Base-by-base conservation (phyloP, 2,329 filamentous ascomycete genomes). In the Dryadomyces sulphureus region DNA sequence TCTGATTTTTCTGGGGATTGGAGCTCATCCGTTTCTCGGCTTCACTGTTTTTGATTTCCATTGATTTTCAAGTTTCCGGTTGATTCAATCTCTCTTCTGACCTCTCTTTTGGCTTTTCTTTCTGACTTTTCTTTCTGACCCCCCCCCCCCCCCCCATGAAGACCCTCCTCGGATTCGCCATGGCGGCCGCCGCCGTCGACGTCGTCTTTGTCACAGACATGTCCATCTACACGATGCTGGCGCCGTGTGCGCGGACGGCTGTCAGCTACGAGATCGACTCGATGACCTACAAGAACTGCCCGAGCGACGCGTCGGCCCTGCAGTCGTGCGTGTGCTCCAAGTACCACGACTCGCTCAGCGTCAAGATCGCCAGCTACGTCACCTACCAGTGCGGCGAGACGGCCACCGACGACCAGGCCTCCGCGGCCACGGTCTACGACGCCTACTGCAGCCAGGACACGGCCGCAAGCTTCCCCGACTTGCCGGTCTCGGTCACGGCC, bases 311-410 rank as follows among this genome's bases (percentile, higher is more conserved):
- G 14, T 62, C 63, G 5, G 65, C 61, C 5, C 57, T 75, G 8
- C 70, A 74, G 50, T 65, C 64, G 8, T 76, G 72, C 48, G 62
- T 72, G n/a, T 76, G 72, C 58, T 67, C 66, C 14, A 68, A 71
- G 54, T 64, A 65, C 49, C 58, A 61, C 16, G 59, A 57, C 4
- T 58, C 62, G 4, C 55, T 74, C 45, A 57, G 59, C 14, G 57
- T 59, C 2, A 54, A 50, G 6, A 59, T 75, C 20, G 65, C 64
- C 9, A 53, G 47, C 14, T 64, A 62, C 5, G 54, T 74, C 21
- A 62, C 59, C 47, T 61, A 59, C 36, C 62, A 56, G 38, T 75
- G 72, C 49, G 68, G 68, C 24, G 56, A 56, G 3, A 65, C 65
- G 1, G 71, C 70, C 8, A 67, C 61, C 8, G 66, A 70, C 2